Base-by-base conservation (phyloP, 495 filamentous ascomycete genomes). In the Apodospora peruviana region DNA sequence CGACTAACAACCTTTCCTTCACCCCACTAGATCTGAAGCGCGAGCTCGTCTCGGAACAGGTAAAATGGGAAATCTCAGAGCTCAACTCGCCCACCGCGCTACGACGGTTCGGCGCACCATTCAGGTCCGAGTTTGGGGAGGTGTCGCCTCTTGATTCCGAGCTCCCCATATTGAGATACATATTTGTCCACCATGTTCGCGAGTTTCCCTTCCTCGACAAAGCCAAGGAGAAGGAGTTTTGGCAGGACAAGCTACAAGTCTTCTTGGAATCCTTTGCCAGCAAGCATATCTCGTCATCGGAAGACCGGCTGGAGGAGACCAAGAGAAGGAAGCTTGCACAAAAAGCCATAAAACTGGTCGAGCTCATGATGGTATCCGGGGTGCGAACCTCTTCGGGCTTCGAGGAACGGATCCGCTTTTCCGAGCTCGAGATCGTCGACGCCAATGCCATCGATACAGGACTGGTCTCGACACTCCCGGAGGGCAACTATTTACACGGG, bases 321-420 rank as follows among this genome's bases (percentile, higher is more conserved):
- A 98, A 98, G 77, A 78, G 93, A 37, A 77, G 83, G 60, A 97
- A 97, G 69, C 69, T 98, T 45, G 91, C 94, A 0, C 70, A 85
- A 46, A 98, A 98, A 77, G 87, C 88, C 23, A 83, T 90, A 62
- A 98, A 98, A 74, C 69, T 98, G 43, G 86, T 98, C 23, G 93
- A 97, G 70, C 73, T 98, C 49, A 97, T 98, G 93, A 96, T 98
- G 90, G 94, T 97, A 16, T 96, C 90, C 3, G 93, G 94, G 4
- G 84, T 98, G 40, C 90, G 87, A 18, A 98, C 93, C 2, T 90
- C 93, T 14, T 96, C 90, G 16, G 93, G 93, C 2, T 98, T 97
- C 58, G 93, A 98, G 67, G 93, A 98, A 65, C 80, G 93, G 16
- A 95, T 98, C 54, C 79, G 89, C 32, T 98, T 98, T 60, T 87